Base-by-base conservation (phyloP, 768 basidiomycete genomes). In the Leccinum incarnatum region DNA sequence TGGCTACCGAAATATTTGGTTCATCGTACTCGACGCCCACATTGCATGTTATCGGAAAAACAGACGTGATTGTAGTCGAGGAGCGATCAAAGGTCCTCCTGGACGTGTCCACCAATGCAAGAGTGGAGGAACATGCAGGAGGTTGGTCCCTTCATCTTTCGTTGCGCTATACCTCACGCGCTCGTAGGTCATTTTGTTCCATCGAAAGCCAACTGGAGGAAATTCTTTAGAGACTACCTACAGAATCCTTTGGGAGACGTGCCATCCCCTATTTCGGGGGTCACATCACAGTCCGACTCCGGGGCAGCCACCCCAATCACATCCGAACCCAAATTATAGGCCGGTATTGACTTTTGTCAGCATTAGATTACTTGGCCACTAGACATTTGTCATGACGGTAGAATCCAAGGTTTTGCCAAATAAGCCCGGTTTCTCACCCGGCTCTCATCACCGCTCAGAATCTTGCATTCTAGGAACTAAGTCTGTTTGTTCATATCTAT, bases 121-220 rank as follows among this genome's bases (percentile, higher is more conserved):
- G 91, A 11, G 81, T 94, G 9, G 91, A 91, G 68, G 80, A 79
- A 62, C 93, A 95, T 57, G 83, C 85, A 25, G 93, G 93, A 54
- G 93, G 93, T 92, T 57, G 30, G 86, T 74, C 19, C 45, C 5
- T n/a, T 42, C 45, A 15, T 53, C 17, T 51, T 54, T 51, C 46
- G 14, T 37, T 25, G 49, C 15, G 5, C 51, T 12, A 27, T 53
- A 49, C 27, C 21, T 62, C 45, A 68, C 6, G 5, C 9, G 14
- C 51, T 10, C 32, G 21, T 63, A 93, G 91, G 91, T 8, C 92
- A 95, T 71, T 91, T 92, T 63, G 85, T 94, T 4, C 93, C 93
- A 2, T 87, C 85, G 10, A 90, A 88, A 64, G 83, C 81, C 1
- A 79, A 75, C 46, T 95, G 91, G 92, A 79, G 88, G 30, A 81